Conservation (phyloP, 345 rosid genomes). For the Bretschneidera sinensis region DNA sequence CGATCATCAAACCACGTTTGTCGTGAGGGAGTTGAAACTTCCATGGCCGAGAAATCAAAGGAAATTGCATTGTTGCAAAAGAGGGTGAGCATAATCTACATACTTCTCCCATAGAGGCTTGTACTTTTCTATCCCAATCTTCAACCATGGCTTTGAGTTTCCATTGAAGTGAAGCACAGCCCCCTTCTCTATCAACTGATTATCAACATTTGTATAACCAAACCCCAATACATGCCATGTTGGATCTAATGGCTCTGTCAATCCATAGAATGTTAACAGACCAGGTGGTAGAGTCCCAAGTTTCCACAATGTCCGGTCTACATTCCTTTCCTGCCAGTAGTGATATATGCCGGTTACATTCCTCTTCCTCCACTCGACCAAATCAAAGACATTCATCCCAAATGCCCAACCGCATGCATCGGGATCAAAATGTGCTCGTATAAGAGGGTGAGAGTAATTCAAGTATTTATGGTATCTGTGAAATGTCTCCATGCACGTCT, state of each 20-base stretch:
- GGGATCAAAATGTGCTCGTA: constrained; percentile 83
- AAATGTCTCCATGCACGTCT: constrained; percentile 97
- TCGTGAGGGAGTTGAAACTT: constrained; percentile 16
- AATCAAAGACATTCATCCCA: constrained; percentile 89
- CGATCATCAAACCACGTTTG: neutral
- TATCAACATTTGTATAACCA: constrained; percentile 81
- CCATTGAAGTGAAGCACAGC: constrained; percentile 96
- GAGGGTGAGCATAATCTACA: constrained; percentile 75
- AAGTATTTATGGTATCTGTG: constrained; percentile 82
- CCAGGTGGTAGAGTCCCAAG: constrained; percentile 94
- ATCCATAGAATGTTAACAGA: constrained; percentile 78
- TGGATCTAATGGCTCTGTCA: constrained; percentile 73
- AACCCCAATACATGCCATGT: constrained; percentile 91
- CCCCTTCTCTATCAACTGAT: constrained; percentile 73
- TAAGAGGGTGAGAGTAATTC: constrained; percentile 86
- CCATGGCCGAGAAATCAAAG: constrained; percentile 39
- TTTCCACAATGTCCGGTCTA: constrained; percentile 85
- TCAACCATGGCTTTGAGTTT: constrained; percentile 95
- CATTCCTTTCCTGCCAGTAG: constrained; percentile 88
- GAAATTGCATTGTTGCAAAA: constrained; percentile 84
- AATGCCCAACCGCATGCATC: constrained; percentile 99
- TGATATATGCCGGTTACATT: constrained; percentile 91
- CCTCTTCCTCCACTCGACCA: constrained; percentile 82
- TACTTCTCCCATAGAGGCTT: constrained; percentile 92
- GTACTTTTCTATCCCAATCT: constrained; percentile 90